Evolutionary conservation across 2,329 filamentous ascomycete genomes (phyloP), one percentile per base, ranked within the genome.

Genomic region (Sarocladiaceae sp.): DNA sequence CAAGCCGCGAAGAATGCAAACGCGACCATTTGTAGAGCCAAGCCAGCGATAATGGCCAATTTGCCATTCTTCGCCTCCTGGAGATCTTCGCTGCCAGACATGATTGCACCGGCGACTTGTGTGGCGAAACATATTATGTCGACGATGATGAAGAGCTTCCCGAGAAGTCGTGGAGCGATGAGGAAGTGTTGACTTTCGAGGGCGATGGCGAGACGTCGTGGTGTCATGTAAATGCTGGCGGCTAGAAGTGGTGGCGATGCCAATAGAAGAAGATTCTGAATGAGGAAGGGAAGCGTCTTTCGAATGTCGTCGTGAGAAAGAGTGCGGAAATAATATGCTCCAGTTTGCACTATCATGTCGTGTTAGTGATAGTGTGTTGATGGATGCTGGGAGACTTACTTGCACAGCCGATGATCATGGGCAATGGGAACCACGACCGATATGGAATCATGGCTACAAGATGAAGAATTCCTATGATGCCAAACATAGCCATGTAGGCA

Each of bases 21-120:
- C 50, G 77, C 72, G 6, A 73, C 28, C 3, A 82, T 68, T 56
- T 82, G 78, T 5, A 79, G 58, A 11, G 73, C 61, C 2, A 82
- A 61, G 2, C 78, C 77, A 3, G 28, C 55, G 12, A 60, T 52
- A 46, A 64, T 62, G 12, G 58, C 54, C 0, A 47, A 60, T 12
- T 54, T 58, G 3, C 56, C 59, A 3, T 53, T 47, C 5, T 53
- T 51, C 1, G 60, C 55, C 13, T 55, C 47, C 5, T 54, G 26
- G 0, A 53, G 31, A 10, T 57, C 52, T 7, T 59, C 59, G 20
- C 59, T 59, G 2, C 58, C 58, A 0, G 60, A 57, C 54, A 62
- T 59, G 25, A 61, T 46, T 2, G 59, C 63, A 1, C 71, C 73
- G 0, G 63, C 64, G 2, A 66, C 64, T 54, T 77, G 75, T 1